phyloP scores from a whole-genome alignment of 208 protist genomes.

The Kentomonas sorsogonicus region DNA sequence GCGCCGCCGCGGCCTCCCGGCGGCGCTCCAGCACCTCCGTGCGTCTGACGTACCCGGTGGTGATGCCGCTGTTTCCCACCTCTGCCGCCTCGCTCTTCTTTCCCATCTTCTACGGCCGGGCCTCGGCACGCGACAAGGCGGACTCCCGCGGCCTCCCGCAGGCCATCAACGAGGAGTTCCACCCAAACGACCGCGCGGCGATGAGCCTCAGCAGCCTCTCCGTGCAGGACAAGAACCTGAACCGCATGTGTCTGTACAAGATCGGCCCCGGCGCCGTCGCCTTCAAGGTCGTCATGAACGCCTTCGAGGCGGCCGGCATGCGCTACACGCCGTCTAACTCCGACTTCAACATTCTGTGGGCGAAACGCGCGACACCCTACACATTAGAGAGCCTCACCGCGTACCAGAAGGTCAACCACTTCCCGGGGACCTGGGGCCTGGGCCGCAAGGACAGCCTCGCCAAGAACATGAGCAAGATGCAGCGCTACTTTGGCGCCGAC shows the following conservation, averaged over 20 bases:
- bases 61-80: slow-evolving; percentile 47
- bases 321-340: slow-evolving; percentile 81
- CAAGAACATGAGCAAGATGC: slow-evolving; percentile 75
- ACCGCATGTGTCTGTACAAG: slow-evolving; percentile 86
- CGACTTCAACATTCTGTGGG: slow-evolving; percentile 89
- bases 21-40: slow-evolving; percentile 2
- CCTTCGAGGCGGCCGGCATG: slow-evolving; percentile 80
- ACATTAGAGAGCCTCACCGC: slow-evolving; percentile 65
- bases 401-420: slow-evolving; percentile 92
- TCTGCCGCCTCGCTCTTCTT: slow-evolving; percentile 75
- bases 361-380: slow-evolving; percentile 80
- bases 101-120: slow-evolving; percentile 49
- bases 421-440: slow-evolving; percentile 89
- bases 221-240: slow-evolving; percentile 77
- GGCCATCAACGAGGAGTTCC: slow-evolving; percentile 60
- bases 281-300: slow-evolving; percentile 84
- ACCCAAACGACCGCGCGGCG: slow-evolving; percentile 53
- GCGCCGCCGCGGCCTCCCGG: slow-evolving; percentile 10
- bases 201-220: slow-evolving; percentile 38
- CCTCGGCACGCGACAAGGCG: slow-evolving; percentile 18
- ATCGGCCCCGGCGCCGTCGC: slow-evolving; percentile 88
- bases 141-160: slow-evolving; percentile 36
- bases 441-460: slow-evolving; percentile 87
- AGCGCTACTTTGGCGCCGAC: slow-evolving; percentile 58
- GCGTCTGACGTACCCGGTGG: slow-evolving; percentile 37